Percentiles rank a stretch among this genome's conserved stretches.
Conservation (phyloP, 176 grass and related monocot genomes). For the Paspalum vaginatum region DNA sequence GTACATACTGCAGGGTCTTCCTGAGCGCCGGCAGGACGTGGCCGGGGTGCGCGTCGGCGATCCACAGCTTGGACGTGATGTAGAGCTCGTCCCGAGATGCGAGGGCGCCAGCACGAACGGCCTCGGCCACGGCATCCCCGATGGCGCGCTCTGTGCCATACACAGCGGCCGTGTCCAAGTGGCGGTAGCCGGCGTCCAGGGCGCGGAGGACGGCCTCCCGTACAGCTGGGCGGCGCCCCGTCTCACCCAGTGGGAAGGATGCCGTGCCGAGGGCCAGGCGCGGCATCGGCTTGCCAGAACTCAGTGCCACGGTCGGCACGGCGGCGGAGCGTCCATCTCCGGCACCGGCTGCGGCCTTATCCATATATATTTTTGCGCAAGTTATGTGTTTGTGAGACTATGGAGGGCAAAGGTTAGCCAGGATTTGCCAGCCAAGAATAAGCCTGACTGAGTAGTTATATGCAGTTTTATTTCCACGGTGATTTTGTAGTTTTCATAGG, state of each 20-base stretch:
- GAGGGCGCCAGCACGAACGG: not conserved
- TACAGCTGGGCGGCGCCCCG: not conserved
- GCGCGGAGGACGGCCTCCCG: conserved; percentile 23
- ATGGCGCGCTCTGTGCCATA: conserved; percentile 32
- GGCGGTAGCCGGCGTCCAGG: conserved; percentile 43
- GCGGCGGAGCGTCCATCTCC: too few relatives aligned
- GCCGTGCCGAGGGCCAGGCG: conserved; percentile 48
- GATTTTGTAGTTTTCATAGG: too few relatives aligned
- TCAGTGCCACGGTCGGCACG: not conserved
- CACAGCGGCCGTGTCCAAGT: conserved; percentile 35
- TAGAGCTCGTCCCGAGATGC: conserved; percentile 36
- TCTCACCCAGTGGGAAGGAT: not conserved
- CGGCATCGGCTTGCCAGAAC: conserved; percentile 37
- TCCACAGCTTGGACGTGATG: conserved; percentile 55
- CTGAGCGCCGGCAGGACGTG: conserved; percentile 39
- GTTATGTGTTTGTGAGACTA: too few relatives aligned
- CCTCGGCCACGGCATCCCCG: conserved; percentile 28
- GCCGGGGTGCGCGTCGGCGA: conserved; percentile 22
- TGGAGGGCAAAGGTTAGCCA: too few relatives aligned
- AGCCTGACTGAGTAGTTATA: too few relatives aligned
- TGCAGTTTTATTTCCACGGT: too few relatives aligned
- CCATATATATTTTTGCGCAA: not conserved
- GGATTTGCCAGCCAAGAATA: too few relatives aligned
- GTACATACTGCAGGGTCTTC: conserved; percentile 23
- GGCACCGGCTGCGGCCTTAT: not conserved